Percentiles rank a stretch among this genome's conserved stretches.
phyloP scores from a whole-genome alignment of 345 rosid genomes.

The Sonneratia alba region DNA sequence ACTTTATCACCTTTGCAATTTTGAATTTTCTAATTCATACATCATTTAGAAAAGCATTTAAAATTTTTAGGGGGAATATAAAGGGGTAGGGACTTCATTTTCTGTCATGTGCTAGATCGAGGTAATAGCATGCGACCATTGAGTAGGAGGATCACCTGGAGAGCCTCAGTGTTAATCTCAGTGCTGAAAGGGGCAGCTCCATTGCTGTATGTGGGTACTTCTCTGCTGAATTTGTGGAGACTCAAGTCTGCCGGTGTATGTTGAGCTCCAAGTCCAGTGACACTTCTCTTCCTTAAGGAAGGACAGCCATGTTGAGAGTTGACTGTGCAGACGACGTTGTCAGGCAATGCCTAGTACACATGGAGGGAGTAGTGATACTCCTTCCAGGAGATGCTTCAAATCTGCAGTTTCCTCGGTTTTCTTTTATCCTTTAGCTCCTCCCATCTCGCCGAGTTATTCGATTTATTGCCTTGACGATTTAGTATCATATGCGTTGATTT shows the following conservation, averaged over 20 bases:
- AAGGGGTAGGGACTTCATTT: too few species aligned
- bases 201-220: constrained; percentile 55
- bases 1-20: too few species aligned
- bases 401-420: too few species aligned
- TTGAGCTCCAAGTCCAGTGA: background rate
- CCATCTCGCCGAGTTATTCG: background rate
- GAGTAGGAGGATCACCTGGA: constrained; percentile 28
- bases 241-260: constrained; percentile 33
- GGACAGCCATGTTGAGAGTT: background rate
- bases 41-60: too few species aligned
- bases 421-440: background rate
- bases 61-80: too few species aligned
- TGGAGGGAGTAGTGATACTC: too few species aligned
- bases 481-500: background rate
- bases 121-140: constrained; percentile 73
- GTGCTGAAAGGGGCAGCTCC: constrained; percentile 62
- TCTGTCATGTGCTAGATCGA: constrained; percentile 15
- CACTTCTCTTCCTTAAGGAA: background rate
- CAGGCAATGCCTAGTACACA: constrained; percentile 78
- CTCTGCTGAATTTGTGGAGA: constrained; percentile 33
- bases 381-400: too few species aligned
- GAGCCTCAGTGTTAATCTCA: constrained; percentile 28
- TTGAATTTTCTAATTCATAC: too few species aligned
- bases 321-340: constrained; percentile 75
- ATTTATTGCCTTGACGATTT: background rate